Evolutionary conservation across 2,329 filamentous ascomycete genomes (phyloP).

Genomic region (Fusarium marasasianum): DNA sequence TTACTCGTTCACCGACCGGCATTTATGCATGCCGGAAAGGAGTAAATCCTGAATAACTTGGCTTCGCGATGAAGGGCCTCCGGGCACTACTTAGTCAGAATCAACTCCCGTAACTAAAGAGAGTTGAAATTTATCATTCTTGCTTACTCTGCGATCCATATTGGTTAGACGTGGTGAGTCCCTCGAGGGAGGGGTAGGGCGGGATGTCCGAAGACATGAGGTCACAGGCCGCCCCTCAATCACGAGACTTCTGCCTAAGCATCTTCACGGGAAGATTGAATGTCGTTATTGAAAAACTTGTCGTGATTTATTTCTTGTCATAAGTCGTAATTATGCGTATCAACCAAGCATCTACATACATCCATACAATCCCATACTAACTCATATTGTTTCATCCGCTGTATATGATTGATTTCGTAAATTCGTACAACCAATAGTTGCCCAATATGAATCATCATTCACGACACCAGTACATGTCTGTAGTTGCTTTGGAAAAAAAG

Average conservation of each 20-base stretch:
- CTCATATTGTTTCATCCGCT: conserved; percentile 17
- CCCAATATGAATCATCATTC: conserved; percentile 17
- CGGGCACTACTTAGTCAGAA: neutral
- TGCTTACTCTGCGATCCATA: neutral
- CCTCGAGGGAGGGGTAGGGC: neutral
- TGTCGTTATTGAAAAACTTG: neutral
- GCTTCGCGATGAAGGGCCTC: neutral
- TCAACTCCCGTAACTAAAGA: neutral
- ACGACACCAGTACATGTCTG: conserved; percentile 23
- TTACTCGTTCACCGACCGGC: neutral
- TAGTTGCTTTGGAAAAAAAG: conserved; percentile 13
- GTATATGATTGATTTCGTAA: conserved; percentile 36
- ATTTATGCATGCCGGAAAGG: neutral
- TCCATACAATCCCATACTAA: conserved; percentile 16
- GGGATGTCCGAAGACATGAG: conserved; percentile 20
- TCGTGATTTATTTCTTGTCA: conserved; percentile 30
- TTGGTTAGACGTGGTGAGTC: neutral
- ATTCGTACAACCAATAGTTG: conserved; percentile 29
- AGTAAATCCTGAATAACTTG: neutral
- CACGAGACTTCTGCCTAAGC: neutral
- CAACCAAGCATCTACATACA: conserved; percentile 33
- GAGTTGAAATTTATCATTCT: neutral
- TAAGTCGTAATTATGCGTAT: conserved; percentile 33
- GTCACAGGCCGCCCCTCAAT: conserved; percentile 17
- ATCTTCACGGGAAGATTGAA: neutral